Base-by-base conservation (phyloP, 2,329 filamentous ascomycete genomes). In the Aspergillus chevalieri region DNA sequence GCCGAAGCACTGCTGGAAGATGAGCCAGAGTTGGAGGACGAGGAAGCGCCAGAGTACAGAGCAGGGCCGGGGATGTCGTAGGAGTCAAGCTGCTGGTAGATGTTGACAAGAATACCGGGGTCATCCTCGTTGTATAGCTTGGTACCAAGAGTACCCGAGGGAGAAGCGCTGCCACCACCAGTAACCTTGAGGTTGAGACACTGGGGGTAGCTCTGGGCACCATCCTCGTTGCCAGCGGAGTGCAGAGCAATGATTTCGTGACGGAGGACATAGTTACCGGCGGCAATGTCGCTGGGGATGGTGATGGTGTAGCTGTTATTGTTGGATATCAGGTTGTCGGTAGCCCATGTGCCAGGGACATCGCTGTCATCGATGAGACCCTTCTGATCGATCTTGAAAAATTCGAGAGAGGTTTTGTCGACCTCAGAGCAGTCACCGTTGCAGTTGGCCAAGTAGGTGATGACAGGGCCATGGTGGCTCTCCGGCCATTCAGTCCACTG, bases 401-500 rank as follows among this genome's bases (percentile, higher is more conserved):
- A 85, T 55, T 78, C 66, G 26, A 85, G 74, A 4, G 68, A 61
- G 2, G 65, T 68, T 65, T 81, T 79, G 65, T 79, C 75, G 49
- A 77, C 79, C 0, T 65, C 64, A 34, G 76, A 70, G 65, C 79
- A 84, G 64, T 82, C 75, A 19, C 77, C 80, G 47, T 76, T 68
- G 68, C 80, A 83, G 57, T 74, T 75, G 48, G 83, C 83, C 14
- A 85, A 69, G 71, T 85, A 86, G 64, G 78, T 78, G 54, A 86
- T 75, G 57, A 86, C 77, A 10, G 83, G 83, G 2, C 81, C 81
- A 55, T 83, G 75, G 70, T 87, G 80, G 48, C 74, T 78, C 8
- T 78, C 72, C n/a, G 84, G 83, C 84, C 84, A 87, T 14, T 72
- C 71, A 50, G 75, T 79, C 84, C 84, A 87, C 58, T 80, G 75